These are phyloP conservation scores for Niebla homalea DNA, from an alignment of 495 filamentous ascomycete genomes.

Conservation along the genomic window DNA sequence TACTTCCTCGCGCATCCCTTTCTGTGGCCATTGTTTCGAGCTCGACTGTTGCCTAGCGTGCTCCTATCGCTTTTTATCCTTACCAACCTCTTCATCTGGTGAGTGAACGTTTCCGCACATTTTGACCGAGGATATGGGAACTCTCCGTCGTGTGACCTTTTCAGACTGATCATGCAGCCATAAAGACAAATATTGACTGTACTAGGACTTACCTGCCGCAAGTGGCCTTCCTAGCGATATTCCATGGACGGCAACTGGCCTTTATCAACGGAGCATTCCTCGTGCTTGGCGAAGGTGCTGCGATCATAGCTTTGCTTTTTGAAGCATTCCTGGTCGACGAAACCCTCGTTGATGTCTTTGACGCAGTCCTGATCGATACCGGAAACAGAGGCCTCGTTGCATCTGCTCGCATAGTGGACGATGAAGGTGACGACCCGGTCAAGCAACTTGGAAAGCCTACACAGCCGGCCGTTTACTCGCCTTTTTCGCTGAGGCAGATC, in stretches of 20 bases:
- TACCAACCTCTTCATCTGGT: constrained; percentile 45
- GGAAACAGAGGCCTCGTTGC: constrained; percentile 44
- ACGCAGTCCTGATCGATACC: constrained; percentile 47
- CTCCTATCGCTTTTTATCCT: constrained; percentile 48
- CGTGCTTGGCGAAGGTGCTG: constrained; percentile 52
- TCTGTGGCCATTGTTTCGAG: constrained; percentile 48
- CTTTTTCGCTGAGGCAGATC: constrained; percentile 64
- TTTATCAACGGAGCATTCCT: constrained; percentile 52
- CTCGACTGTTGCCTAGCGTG: constrained; percentile 43
- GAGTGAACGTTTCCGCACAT: constrained; percentile 23
- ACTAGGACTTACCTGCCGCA: constrained; percentile 30
- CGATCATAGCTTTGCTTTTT: constrained; percentile 46
- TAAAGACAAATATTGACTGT: no score
- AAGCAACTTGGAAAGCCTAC: constrained; percentile 46
- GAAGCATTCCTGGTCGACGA: constrained; percentile 59
- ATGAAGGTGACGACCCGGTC: constrained; percentile 37
- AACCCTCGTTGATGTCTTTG: constrained; percentile 55
- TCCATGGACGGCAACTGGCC: constrained; percentile 40
- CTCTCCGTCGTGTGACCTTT: no score
- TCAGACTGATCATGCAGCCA: neutral
- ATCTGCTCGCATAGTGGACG: constrained; percentile 39
- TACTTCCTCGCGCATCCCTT: constrained; percentile 48
- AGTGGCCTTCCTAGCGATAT: constrained; percentile 51
- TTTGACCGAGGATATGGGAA: constrained; percentile 1
- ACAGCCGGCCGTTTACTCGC: constrained; percentile 44